Evolutionary conservation across 2,329 filamentous ascomycete species (phyloP).

Genomic region (Myriosclerotinia scirpicola): DNA sequence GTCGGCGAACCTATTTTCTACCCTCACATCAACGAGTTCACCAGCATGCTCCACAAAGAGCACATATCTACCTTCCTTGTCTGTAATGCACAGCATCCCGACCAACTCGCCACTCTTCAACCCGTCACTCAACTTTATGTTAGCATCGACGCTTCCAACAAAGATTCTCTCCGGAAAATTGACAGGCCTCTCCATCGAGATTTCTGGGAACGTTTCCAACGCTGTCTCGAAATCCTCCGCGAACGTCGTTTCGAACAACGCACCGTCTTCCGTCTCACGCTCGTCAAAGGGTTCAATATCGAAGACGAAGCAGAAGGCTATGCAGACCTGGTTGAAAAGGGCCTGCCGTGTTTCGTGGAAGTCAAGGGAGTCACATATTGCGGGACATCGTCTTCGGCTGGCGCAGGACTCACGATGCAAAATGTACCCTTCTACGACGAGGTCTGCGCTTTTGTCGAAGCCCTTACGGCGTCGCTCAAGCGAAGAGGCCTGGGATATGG

Average conservation of each 20-base stretch:
- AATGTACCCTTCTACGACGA: constrained; percentile 97
- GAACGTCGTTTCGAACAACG: constrained; percentile 81
- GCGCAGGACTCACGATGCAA: constrained; percentile 89
- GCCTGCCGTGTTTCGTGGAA: constrained; percentile 88
- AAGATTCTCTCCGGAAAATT: constrained; percentile 81
- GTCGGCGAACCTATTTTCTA: constrained; percentile 99
- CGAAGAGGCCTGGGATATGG: constrained; percentile 77
- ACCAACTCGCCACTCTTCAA: constrained; percentile 77
- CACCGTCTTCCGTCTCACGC: constrained; percentile 90
- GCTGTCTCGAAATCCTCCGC: constrained; percentile 84
- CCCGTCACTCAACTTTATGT: constrained; percentile 96
- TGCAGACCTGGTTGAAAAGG: constrained; percentile 81
- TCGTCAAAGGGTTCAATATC: constrained; percentile 98
- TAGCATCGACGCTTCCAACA: constrained; percentile 91
- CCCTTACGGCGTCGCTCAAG: constrained; percentile 67
- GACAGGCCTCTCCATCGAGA: constrained; percentile 91
- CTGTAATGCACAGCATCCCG: constrained; percentile 95
- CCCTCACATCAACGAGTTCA: constrained; percentile 92
- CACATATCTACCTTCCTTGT: constrained; percentile 93
- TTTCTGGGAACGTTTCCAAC: constrained; percentile 95
- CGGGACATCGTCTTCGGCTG: constrained; percentile 80
- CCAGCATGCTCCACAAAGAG: constrained; percentile 77
- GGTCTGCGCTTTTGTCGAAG: constrained; percentile 77
- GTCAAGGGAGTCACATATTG: constrained; percentile 97
- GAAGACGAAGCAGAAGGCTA: constrained; percentile 92